Base-by-base conservation (phyloP, 2,329 filamentous ascomycete species). In the Paramyrothecium roridum region DNA sequence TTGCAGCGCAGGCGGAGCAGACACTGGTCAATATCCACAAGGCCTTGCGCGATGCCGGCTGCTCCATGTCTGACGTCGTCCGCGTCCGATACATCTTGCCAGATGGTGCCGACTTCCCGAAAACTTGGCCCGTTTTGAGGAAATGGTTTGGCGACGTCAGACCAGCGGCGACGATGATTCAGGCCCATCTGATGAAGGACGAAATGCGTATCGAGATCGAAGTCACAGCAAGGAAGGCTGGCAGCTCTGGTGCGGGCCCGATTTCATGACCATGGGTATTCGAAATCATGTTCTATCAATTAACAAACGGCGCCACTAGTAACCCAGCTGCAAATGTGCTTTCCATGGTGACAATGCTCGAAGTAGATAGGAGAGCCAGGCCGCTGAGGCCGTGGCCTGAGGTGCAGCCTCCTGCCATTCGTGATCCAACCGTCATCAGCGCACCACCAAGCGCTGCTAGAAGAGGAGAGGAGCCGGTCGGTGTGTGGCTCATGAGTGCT, bases 341-440 rank as follows among this genome's bases (percentile, higher is more conserved):
- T 3, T 69, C 78, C 22, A 88, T 83, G 0, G 83, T 86, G 13
- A 89, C 67, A 54, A 88, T 75, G 63, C 86, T 89, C 11, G 85
- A 81, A 3, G 81, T 70, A 0, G 81, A 85, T 52, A 89, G 72
- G 57, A 85, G 72, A n/a, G 82, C 81, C 64, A 89, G 78, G 0
- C 87, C 87, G 56, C 82, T 87, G 59, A 90, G 84, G 0, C 87
- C 87, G 65, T 90, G 87, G 0, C 87, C 86, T 6, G 83, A 86
- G 0, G 86, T 87, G 59, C 87, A 90, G 0, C 87, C 87, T 2
- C 85, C 85, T 0, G 82, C 86, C 54, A 88, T 64, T 50, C 85
- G 78, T 1, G 84, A 76, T 1, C 87, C 87, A 10, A 89, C 65
- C 0, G 80, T 77, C 72, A 88, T 81, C 16, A 80, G 56, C 3